Conservation (phyloP, 768 basidiomycete genomes). For the Piloderma croceum region DNA sequence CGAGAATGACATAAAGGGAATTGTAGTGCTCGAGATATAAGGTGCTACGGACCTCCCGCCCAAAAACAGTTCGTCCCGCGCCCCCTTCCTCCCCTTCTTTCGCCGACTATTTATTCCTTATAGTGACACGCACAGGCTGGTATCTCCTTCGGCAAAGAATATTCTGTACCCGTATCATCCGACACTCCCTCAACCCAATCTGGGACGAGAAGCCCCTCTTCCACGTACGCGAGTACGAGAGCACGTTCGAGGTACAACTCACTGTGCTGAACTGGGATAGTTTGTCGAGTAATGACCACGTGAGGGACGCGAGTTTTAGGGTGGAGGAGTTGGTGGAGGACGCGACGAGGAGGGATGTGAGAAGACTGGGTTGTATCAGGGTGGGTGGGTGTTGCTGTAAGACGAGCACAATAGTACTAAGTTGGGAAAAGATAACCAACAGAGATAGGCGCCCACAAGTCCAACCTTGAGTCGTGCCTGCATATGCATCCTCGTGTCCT, state of each 20-base stretch:
- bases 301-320: constrained; percentile 74
- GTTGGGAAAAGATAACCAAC: too few species aligned
- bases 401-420: too few species aligned
- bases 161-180: constrained; percentile 85
- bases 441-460: too few species aligned
- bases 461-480: too few species aligned
- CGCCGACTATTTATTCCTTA: constrained; percentile 1
- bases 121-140: constrained; percentile 82
- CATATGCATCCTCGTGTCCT: too few species aligned
- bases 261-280: constrained; percentile 97
- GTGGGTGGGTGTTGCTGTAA: too few species aligned
- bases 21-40: constrained; percentile 91
- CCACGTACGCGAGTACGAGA: constrained; percentile 87
- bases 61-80: constrained; percentile 75
- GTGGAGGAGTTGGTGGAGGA: constrained; percentile 65
- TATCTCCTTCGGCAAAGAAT: constrained; percentile 99
- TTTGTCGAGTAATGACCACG: constrained; percentile 78
- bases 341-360: too few species aligned
- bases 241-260: constrained; percentile 69
- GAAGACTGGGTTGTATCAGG: too few species aligned
- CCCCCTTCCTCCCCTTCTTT: not conserved
- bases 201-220: constrained; percentile 97
- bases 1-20: constrained; percentile 87
- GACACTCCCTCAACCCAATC: constrained; percentile 77
- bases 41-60: constrained; percentile 79